Conservation (phyloP, 139 green algal genomes). For the Tetraselmis striata region DNA sequence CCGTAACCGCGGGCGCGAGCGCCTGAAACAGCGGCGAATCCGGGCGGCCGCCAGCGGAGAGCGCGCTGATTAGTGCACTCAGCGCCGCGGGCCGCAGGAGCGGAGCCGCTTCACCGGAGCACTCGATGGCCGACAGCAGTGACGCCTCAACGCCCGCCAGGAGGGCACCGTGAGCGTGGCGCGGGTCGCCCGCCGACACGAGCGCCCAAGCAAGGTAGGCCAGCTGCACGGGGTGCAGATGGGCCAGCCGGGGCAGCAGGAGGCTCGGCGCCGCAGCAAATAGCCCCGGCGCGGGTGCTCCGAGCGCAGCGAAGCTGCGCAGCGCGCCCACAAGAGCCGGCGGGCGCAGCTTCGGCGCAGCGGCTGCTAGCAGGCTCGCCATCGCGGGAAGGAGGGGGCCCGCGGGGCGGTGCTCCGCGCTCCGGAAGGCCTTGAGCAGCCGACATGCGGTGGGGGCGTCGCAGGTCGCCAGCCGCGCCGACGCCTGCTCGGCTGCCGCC, state of each 20-base stretch:
- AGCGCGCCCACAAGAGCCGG: neutral
- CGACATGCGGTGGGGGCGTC: neutral
- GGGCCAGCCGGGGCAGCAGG: neutral
- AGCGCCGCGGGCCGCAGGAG: neutral
- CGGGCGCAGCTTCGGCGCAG: neutral
- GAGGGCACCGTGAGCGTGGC: too few relatives aligned
- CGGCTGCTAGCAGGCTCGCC: neutral
- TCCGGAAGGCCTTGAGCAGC: neutral
- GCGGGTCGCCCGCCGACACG: neutral
- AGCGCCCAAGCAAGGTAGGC: neutral
- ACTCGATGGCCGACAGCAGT: neutral
- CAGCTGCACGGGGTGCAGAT: neutral
- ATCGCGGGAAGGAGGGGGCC: neutral
- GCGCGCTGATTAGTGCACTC: neutral
- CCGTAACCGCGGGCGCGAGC: neutral
- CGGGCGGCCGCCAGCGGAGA: too few relatives aligned
- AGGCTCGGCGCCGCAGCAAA: neutral
- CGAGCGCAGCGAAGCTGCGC: neutral
- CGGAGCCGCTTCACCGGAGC: neutral
- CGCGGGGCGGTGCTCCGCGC: neutral
- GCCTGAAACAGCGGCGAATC: neutral
- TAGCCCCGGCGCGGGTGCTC: neutral
- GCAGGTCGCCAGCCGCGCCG: neutral
- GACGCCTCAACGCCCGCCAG: neutral
- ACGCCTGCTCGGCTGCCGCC: neutral